Percentiles rank a stretch among this genome's conserved stretches.
Evolutionary conservation across 2,329 filamentous ascomycete genomes (phyloP).

Genomic region (Cryphonectria carpinicola): DNA sequence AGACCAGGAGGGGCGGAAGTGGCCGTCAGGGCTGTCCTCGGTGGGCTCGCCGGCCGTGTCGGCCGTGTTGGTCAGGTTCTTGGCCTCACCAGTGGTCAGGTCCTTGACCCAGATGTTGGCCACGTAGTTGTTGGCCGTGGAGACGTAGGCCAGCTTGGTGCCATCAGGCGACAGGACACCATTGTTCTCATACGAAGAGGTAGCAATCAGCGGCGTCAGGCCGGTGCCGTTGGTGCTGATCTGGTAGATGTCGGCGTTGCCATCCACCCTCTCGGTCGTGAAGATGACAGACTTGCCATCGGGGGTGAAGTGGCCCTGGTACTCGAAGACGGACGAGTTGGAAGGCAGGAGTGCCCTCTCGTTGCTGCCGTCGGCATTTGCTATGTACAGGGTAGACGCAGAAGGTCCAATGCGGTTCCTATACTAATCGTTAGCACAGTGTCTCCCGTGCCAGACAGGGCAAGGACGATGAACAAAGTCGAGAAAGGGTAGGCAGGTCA

Average conservation of each 20-base stretch:
- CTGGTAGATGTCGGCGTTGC: slow-evolving; percentile 47
- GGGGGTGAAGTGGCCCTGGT: slow-evolving; percentile 44
- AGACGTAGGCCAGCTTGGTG: slow-evolving; percentile 44
- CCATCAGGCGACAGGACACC: slow-evolving; percentile 44
- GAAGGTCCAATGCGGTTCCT: slow-evolving; percentile 34
- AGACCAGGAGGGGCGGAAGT: slow-evolving; percentile 46
- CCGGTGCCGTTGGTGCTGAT: slow-evolving; percentile 41
- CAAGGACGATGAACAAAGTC: not conserved
- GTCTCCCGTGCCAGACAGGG: not conserved
- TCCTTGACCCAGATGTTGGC: slow-evolving; percentile 47
- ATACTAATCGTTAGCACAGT: not conserved
- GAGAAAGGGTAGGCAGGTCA: not conserved
- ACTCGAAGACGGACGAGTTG: slow-evolving; percentile 40
- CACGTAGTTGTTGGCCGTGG: slow-evolving; percentile 40
- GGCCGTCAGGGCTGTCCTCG: slow-evolving; percentile 37
- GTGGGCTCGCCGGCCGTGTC: slow-evolving; percentile 26
- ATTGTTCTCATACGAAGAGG: slow-evolving; percentile 43
- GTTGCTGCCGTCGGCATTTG: slow-evolving; percentile 45
- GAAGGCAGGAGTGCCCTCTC: slow-evolving; percentile 40
- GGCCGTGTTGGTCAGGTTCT: slow-evolving; percentile 43
- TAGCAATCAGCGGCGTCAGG: slow-evolving; percentile 40
- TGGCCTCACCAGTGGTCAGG: slow-evolving; percentile 37
- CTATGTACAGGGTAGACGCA: slow-evolving; percentile 34
- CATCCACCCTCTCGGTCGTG: slow-evolving; percentile 45
- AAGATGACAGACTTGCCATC: slow-evolving; percentile 46